Conservation (phyloP, 805 yeast species). For the Schwanniomyces occidentalis region DNA sequence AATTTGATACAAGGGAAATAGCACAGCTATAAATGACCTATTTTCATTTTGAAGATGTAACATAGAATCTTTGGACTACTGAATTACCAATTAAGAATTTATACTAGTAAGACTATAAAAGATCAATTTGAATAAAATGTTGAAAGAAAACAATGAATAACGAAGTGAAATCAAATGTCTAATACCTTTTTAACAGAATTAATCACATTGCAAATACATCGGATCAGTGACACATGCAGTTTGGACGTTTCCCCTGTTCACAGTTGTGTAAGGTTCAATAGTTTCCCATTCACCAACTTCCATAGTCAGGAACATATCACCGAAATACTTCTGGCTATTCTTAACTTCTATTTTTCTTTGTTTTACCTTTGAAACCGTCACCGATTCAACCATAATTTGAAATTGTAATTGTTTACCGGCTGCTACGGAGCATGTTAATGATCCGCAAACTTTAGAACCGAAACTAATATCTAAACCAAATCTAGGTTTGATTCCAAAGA, state of each 20-base stretch:
- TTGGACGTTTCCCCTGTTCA: constrained; percentile 10
- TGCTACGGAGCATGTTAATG: constrained; percentile 10
- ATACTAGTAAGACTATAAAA: too few relatives aligned
- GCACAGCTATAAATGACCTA: too few relatives aligned
- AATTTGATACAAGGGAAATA: too few relatives aligned
- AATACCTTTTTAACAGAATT: too few relatives aligned
- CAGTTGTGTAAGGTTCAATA: constrained; percentile 1
- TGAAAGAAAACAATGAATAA: too few relatives aligned
- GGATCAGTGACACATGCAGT: constrained; percentile 17
- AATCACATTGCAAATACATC: constrained; percentile 4
- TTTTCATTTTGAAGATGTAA: too few relatives aligned
- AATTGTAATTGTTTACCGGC: constrained; percentile 13
- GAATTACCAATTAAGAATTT: too few relatives aligned
- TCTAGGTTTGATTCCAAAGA: constrained; percentile 9
- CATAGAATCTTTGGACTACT: too few relatives aligned
- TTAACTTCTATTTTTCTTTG: constrained; percentile 8
- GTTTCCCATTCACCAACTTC: constrained; percentile 15
- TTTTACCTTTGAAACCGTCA: constrained; percentile 8
- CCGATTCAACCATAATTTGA: constrained; percentile 7
- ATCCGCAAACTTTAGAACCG: constrained; percentile 7
- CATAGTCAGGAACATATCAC: constrained; percentile 3
- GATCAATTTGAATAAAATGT: too few relatives aligned
- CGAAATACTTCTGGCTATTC: constrained; percentile 3
- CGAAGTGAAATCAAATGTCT: too few relatives aligned
- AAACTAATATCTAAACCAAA: constrained; percentile 6